These are phyloP conservation scores for Chrysanthemum makinoi DNA, from an alignment of 129 eudicot genomes.

Conservation along the genomic window DNA sequence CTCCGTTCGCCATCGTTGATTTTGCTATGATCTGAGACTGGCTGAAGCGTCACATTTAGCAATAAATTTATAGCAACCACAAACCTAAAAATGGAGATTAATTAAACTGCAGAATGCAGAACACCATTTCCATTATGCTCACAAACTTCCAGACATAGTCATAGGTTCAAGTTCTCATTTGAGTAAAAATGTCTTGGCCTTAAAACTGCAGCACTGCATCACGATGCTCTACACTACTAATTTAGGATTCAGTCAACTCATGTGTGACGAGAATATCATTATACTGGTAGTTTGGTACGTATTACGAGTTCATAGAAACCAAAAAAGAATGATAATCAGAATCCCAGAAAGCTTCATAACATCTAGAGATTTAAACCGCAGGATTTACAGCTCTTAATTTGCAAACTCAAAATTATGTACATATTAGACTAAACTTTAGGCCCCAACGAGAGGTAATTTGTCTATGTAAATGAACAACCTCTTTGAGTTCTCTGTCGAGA, in stretches of 20 bases:
- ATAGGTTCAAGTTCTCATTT: too few species aligned
- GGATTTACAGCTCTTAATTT: conserved; percentile 13
- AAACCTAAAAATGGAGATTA: too few species aligned
- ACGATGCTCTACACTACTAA: not conserved
- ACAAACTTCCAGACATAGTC: too few species aligned
- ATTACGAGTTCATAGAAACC: conserved; percentile 14
- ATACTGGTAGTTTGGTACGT: not conserved
- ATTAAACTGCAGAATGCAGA: too few species aligned
- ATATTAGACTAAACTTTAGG: conserved; percentile 7
- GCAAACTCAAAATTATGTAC: conserved; percentile 17
- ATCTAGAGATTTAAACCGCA: conserved; percentile 4
- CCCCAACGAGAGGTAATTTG: conserved; percentile 41
- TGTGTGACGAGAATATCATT: not conserved
- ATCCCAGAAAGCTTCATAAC: not conserved
- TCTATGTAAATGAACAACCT: conserved; percentile 65
- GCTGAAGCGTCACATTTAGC: too few species aligned
- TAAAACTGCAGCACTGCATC: too few species aligned
- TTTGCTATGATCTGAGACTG: too few species aligned
- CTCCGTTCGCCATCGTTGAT: too few species aligned
- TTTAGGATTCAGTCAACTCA: not conserved
- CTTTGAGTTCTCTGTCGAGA: conserved; percentile 44
- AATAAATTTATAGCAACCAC: too few species aligned
- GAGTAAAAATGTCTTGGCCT: too few species aligned
- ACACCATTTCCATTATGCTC: too few species aligned
- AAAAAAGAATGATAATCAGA: conserved; percentile 8